Conservation (phyloP, 805 yeast genomes). For the Candida gorgasii region DNA sequence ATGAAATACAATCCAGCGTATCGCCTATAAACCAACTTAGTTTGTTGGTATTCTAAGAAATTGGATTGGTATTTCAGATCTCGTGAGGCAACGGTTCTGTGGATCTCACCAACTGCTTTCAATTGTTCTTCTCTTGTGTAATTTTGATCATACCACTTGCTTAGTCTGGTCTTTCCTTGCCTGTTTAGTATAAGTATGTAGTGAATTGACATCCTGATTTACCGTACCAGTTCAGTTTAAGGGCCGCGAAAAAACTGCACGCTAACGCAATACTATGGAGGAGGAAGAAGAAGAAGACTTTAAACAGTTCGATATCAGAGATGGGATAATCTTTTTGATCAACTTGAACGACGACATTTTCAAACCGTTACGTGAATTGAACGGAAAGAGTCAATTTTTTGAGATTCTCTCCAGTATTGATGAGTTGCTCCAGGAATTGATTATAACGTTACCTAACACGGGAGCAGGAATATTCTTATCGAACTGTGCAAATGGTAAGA, state of each 20-base stretch:
- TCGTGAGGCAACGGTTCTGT: slow-evolving; percentile 74
- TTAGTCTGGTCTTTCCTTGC: slow-evolving; percentile 88
- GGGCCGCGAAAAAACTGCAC: no score
- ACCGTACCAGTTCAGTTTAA: no score
- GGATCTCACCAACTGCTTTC: slow-evolving; percentile 60
- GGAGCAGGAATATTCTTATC: slow-evolving; percentile 74
- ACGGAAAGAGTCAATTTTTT: slow-evolving; percentile 43
- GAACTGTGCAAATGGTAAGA: slow-evolving; percentile 44
- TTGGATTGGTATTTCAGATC: slow-evolving; percentile 84
- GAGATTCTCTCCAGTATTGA: slow-evolving; percentile 58
- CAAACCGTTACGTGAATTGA: slow-evolving; percentile 34
- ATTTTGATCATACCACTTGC: slow-evolving; percentile 65
- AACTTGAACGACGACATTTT: slow-evolving; percentile 55
- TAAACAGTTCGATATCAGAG: slow-evolving; percentile 52
- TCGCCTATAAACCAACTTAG: slow-evolving; percentile 77
- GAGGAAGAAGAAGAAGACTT: slow-evolving; percentile 20
- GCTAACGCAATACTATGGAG: slow-evolving; percentile 9
- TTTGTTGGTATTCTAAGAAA: slow-evolving; percentile 61
- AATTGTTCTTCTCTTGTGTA: slow-evolving; percentile 31
- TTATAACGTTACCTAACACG: slow-evolving; percentile 64
- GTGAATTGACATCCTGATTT: slow-evolving; percentile 64
- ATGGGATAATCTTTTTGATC: slow-evolving; percentile 63
- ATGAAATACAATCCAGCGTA: slow-evolving; percentile 92
- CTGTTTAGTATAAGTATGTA: slow-evolving; percentile 82
- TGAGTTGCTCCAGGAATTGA: slow-evolving; percentile 64